Base-by-base conservation (phyloP, 805 yeast genomes). In the Candida parachauliodes region DNA sequence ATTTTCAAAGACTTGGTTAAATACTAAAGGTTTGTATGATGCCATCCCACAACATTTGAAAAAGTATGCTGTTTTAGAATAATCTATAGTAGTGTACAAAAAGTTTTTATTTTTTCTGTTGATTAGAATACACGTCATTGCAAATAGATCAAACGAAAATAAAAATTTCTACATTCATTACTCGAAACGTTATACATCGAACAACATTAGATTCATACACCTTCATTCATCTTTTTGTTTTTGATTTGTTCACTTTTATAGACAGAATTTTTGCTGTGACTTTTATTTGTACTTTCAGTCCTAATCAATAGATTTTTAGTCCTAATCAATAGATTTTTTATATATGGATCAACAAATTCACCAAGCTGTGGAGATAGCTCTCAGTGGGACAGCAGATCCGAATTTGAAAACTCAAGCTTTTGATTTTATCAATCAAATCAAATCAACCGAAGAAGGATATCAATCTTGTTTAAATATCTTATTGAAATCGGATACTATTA, bases 361-460 rank as follows among this genome's bases (percentile, higher is more conserved):
- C 58, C 93, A 87, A 63, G 96, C 95, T 28, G 93, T 89, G 33
- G 81, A 77, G 45, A 78, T 88, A 45, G 96, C 95, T 6, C 74
- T 84, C 37, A 78, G 79, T 57, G 82, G 85, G 21, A 68, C 80
- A 18, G 74, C 81, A 8, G 87, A 83, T 55, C 63, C 71, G 11
- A 66, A 54, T 28, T 64, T 87, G 34, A 81, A 80, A 52, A 77
- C 73, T 44, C 69, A 71, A 48, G 78, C 82, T 11, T 59, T 72
- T 38, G 69, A 68, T 17, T 77, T 74, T 53, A 72, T 77, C 45
- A 68, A 68, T 42, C 74, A 73, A 42, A 59, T 78, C 49, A 78
- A 78, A 48, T 49, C 70, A 24, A 69, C 81, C 4, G 65, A 65
- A 19, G 74, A 76, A 41, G 81, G 81, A 2, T 78, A 77, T 72